Conservation (phyloP, 805 yeast genomes). For the Vanderwaltozyma tropicalis region DNA sequence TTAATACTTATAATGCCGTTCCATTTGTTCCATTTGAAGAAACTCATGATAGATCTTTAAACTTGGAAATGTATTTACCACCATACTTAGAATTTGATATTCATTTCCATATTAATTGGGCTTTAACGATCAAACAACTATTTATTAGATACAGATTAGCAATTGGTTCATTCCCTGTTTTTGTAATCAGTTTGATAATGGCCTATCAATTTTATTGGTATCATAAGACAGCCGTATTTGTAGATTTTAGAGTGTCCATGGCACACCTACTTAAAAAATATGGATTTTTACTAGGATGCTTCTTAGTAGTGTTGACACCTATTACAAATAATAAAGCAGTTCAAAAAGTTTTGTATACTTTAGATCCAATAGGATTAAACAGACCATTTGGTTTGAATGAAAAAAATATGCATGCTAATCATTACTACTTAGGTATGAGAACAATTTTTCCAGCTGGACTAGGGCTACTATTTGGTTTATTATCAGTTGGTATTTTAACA, state of each 20-base stretch:
- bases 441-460: constrained; percentile 45
- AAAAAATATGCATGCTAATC: constrained; percentile 35
- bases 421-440: constrained; percentile 59
- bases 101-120: constrained; percentile 17
- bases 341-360: constrained; percentile 31
- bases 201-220: constrained; percentile 45
- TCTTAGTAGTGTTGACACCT: constrained; percentile 29
- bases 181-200: constrained; percentile 42
- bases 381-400: constrained; percentile 34
- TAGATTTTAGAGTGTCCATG: constrained; percentile 40
- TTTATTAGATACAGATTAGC: constrained; percentile 71
- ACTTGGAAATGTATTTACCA: constrained; percentile 17
- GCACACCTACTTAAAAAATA: constrained; percentile 25
- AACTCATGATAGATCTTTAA: constrained; percentile 12
- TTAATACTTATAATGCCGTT: constrained; percentile 51
- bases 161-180: constrained; percentile 58
- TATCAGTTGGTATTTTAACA: constrained; percentile 16
- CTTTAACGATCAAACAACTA: constrained; percentile 49
- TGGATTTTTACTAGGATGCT: constrained; percentile 23
- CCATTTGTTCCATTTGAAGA: constrained; percentile 48
- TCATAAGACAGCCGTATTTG: constrained; percentile 30
- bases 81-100: constrained; percentile 11
- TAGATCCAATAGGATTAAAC: constrained; percentile 47
- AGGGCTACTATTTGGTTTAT: constrained; percentile 42
- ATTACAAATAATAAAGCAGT: constrained; percentile 26